These are phyloP conservation scores for Saturnispora sekii DNA, from an alignment of 805 yeast species.

Conservation along the genomic window DNA sequence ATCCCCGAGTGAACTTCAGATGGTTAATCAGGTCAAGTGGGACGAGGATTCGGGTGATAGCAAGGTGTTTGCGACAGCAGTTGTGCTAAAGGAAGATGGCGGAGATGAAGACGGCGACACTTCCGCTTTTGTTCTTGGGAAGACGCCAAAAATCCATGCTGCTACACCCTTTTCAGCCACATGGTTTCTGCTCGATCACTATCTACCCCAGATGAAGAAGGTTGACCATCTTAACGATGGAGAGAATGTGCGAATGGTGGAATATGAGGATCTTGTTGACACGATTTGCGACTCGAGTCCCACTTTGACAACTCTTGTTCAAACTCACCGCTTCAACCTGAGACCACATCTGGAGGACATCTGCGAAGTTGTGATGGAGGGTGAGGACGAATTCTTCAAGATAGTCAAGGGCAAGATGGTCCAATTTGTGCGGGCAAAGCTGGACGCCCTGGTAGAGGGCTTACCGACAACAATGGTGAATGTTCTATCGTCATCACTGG, in stretches of 20 bases:
- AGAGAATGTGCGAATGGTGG: conserved; percentile 20
- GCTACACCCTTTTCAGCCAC: not conserved
- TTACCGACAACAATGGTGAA: conserved; percentile 29
- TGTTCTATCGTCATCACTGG: conserved; percentile 8
- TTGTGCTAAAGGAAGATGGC: not conserved
- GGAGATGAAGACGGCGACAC: not conserved
- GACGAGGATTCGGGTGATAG: not conserved
- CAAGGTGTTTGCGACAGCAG: not conserved
- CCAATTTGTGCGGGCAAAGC: conserved; percentile 30
- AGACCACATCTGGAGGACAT: conserved; percentile 16
- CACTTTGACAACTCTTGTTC: not conserved
- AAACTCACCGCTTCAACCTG: not conserved
- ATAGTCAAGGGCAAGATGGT: conserved; percentile 32
- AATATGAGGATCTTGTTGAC: conserved; percentile 35
- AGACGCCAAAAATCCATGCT: not conserved
- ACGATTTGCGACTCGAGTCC: conserved; percentile 11
- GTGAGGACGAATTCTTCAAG: conserved; percentile 37
- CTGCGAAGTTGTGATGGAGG: conserved; percentile 33
- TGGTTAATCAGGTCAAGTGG: conserved; percentile 19
- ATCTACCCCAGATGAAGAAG: not conserved
- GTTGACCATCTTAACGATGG: not conserved
- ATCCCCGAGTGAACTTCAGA: conserved; percentile 1
- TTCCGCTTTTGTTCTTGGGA: not conserved
- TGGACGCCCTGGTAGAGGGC: conserved; percentile 24
- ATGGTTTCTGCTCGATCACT: not conserved